Percentiles rank a stretch among this genome's conserved stretches.
Conservation (phyloP, 768 basidiomycete species). For the Tephrocybe sp. region DNA sequence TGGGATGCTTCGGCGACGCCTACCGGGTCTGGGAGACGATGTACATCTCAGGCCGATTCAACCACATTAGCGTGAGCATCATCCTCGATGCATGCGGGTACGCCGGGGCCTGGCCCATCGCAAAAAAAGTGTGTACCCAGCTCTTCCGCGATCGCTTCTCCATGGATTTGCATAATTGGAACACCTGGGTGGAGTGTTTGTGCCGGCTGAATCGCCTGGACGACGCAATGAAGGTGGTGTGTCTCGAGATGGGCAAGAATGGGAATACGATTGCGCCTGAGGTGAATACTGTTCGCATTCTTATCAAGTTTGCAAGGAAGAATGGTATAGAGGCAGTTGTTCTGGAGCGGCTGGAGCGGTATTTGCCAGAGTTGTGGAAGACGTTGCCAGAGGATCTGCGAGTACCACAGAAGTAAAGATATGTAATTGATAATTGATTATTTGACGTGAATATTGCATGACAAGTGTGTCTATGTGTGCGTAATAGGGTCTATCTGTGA, state of each 20-base stretch:
- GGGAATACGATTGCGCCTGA: conserved; percentile 44
- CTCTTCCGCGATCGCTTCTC: conserved; percentile 46
- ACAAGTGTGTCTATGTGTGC: background rate
- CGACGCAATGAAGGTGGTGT: conserved; percentile 64
- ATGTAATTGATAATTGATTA: conserved; percentile 15
- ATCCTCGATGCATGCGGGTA: conserved; percentile 83
- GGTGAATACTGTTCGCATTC: conserved; percentile 44
- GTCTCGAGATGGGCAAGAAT: conserved; percentile 58
- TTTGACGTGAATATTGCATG: conserved; percentile 19
- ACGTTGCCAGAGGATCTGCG: conserved; percentile 24
- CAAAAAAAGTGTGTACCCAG: conserved; percentile 51
- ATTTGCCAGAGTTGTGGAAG: conserved; percentile 38
- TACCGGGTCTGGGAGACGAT: conserved; percentile 80
- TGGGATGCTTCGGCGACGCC: conserved; percentile 67
- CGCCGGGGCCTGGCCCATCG: conserved; percentile 47
- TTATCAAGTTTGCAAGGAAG: conserved; percentile 52
- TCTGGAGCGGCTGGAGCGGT: conserved; percentile 38
- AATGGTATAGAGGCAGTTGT: conserved; percentile 42
- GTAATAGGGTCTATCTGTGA: conserved; percentile 21
- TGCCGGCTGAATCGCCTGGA: conserved; percentile 65
- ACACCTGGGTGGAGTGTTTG: conserved; percentile 83
- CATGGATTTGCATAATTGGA: conserved; percentile 72
- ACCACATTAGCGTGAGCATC: conserved; percentile 71
- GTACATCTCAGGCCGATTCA: conserved; percentile 53
- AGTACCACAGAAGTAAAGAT: background rate